These are phyloP conservation scores for Clavispora phyllophila DNA, from an alignment of 805 yeast species.

Conservation along the genomic window DNA sequence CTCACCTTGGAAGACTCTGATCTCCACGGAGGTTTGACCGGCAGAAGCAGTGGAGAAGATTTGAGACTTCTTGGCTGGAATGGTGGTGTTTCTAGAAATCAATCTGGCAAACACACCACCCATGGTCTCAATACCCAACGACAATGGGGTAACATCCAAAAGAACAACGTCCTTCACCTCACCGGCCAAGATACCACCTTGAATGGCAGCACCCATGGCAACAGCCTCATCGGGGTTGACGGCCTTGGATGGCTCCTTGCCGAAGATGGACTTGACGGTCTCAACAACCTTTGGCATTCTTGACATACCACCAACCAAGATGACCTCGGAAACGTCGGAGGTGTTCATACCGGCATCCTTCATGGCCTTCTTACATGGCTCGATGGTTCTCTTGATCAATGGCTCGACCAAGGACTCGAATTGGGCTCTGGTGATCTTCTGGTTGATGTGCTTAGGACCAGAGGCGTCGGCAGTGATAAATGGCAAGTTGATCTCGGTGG, in stretches of 20 bases:
- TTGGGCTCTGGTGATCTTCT: constrained; percentile 61
- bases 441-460: constrained; percentile 75
- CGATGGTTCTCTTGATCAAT: constrained; percentile 65
- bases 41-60: constrained; percentile 92
- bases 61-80: constrained; percentile 95
- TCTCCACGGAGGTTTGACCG: constrained; percentile 95
- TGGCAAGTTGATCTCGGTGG: constrained; percentile 75
- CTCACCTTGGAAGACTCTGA: constrained; percentile 99
- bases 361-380: constrained; percentile 76
- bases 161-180: constrained; percentile 88
- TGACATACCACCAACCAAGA: constrained; percentile 87
- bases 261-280: constrained; percentile 71
- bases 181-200: constrained; percentile 94
- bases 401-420: constrained; percentile 63
- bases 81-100: constrained; percentile 90
- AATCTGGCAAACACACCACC: constrained; percentile 96
- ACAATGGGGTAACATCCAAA: constrained; percentile 84
- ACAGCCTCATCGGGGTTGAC: constrained; percentile 96
- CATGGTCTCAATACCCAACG: constrained; percentile 94
- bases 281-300: constrained; percentile 86
- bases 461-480: constrained; percentile 84
- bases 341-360: constrained; percentile 71
- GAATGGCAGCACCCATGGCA: constrained; percentile 96
- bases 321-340: constrained; percentile 70
- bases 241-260: constrained; percentile 80